Evolutionary conservation across 352 stramenopile genomes (phyloP).

Genomic region (Phytophthora tentaculata): DNA sequence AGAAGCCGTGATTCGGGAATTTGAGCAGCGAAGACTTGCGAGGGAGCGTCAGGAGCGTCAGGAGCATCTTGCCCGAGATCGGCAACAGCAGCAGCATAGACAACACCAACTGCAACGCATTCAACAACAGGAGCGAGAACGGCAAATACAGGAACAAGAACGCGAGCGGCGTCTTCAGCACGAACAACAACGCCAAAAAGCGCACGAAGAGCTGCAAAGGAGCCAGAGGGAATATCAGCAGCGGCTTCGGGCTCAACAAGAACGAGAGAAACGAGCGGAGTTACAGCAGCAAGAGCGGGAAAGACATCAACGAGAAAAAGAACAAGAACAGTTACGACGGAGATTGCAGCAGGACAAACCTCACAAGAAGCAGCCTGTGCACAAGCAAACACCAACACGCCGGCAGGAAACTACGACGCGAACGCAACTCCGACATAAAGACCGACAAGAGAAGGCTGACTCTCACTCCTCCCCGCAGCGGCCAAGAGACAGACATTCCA

Average conservation of each 20-base stretch:
- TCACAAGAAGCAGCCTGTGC: conserved; percentile 1
- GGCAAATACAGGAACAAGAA: conserved; percentile 19
- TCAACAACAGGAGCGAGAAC: conserved; percentile 10
- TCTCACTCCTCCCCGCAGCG: conserved; percentile 5
- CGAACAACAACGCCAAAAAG: conserved; percentile 31
- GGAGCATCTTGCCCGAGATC: conserved; percentile 18
- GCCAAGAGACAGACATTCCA: conserved; percentile 14
- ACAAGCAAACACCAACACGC: conserved; percentile 3
- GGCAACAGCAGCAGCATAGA: conserved; percentile 23
- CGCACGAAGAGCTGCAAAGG: conserved; percentile 29
- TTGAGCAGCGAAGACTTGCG: conserved; percentile 39
- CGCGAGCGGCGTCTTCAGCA: conserved; percentile 20
- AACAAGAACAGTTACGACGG: conserved; percentile 32
- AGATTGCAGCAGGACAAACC: conserved; percentile 26
- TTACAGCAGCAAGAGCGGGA: conserved; percentile 24
- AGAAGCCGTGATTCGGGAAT: conserved; percentile 33
- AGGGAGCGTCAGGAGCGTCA: conserved; percentile 36
- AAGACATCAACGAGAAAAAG: conserved; percentile 18
- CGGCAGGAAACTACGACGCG: conserved; percentile 2
- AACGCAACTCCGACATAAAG: conserved; percentile 9
- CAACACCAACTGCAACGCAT: conserved; percentile 13
- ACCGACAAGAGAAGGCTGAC: not conserved
- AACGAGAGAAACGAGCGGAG: conserved; percentile 36
- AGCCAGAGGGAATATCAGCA: conserved; percentile 41
- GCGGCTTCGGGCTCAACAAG: conserved; percentile 27